phyloP scores from a whole-genome alignment of 306 rosid species.

The Hippophae gyantsensis region DNA sequence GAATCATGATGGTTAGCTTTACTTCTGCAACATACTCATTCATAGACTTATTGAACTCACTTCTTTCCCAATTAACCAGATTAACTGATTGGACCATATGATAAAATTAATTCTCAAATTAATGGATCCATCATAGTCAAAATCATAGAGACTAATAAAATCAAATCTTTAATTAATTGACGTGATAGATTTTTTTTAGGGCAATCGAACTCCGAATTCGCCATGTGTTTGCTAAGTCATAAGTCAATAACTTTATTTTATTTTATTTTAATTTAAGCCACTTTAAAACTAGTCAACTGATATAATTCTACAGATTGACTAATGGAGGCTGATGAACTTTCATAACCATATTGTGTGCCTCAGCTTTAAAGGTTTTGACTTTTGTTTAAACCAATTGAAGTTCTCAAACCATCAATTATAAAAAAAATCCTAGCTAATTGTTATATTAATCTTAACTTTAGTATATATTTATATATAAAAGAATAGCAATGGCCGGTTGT shows the following conservation, averaged over 20 bases:
- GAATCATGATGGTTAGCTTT: no score
- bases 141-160: background rate
- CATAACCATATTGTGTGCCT: constrained; percentile 34
- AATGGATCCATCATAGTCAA: no score
- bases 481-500: no score
- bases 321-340: constrained; percentile 12
- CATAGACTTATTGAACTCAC: no score
- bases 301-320: constrained; percentile 48
- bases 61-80: no score
- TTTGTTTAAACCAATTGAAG: constrained; percentile 1
- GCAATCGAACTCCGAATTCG: constrained; percentile 10
- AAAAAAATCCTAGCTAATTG: background rate
- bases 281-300: constrained; percentile 29
- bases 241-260: constrained; percentile 31
- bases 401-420: background rate
- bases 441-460: no score
- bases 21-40: no score
- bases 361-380: constrained; percentile 36
- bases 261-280: constrained; percentile 8
- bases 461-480: no score
- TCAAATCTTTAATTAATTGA: constrained; percentile 12
- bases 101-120: no score
- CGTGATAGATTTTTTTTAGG: constrained; percentile 34
- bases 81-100: no score
- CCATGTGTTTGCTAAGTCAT: constrained; percentile 23